phyloP scores from a whole-genome alignment of 352 stramenopile genomes.

The Globisporangium iwayamae region DNA sequence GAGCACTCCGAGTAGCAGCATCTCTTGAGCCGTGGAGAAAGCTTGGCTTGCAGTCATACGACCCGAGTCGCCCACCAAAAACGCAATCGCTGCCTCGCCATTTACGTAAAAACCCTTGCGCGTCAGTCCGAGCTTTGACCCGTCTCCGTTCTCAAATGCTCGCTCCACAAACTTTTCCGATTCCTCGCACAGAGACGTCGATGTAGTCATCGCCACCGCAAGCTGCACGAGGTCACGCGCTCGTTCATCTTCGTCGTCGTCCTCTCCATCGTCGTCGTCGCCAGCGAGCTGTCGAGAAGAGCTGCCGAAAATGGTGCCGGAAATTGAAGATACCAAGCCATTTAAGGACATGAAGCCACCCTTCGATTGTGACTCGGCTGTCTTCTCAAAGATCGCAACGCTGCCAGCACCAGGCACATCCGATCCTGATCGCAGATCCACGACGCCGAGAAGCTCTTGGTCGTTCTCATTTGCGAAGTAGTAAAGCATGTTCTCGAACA shows the following conservation, averaged over 20 bases:
- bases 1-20: constrained; percentile 69
- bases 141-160: constrained; percentile 27
- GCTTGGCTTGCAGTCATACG: constrained; percentile 56
- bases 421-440: constrained; percentile 68
- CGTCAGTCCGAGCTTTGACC: constrained; percentile 27
- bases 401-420: constrained; percentile 68
- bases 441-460: constrained; percentile 79
- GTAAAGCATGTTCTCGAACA: constrained; percentile 88
- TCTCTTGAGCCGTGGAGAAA: constrained; percentile 69
- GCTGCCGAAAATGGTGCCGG: constrained; percentile 66
- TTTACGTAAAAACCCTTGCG: constrained; percentile 78
- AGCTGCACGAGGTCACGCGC: constrained; percentile 56
- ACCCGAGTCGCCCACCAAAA: constrained; percentile 60
- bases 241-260: constrained; percentile 48
- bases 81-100: constrained; percentile 69
- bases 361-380: constrained; percentile 41
- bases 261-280: constrained; percentile 27
- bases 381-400: constrained; percentile 83
- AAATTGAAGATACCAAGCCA: constrained; percentile 78
- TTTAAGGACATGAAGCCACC: constrained; percentile 79
- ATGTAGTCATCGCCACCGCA: constrained; percentile 69
- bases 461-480: constrained; percentile 86
- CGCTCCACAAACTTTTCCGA: constrained; percentile 62
- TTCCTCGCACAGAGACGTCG: constrained; percentile 50
- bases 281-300: constrained; percentile 46